Evolutionary conservation across 1,284 basidiomycete species (phyloP).

Genomic region (Tilletia horrida): DNA sequence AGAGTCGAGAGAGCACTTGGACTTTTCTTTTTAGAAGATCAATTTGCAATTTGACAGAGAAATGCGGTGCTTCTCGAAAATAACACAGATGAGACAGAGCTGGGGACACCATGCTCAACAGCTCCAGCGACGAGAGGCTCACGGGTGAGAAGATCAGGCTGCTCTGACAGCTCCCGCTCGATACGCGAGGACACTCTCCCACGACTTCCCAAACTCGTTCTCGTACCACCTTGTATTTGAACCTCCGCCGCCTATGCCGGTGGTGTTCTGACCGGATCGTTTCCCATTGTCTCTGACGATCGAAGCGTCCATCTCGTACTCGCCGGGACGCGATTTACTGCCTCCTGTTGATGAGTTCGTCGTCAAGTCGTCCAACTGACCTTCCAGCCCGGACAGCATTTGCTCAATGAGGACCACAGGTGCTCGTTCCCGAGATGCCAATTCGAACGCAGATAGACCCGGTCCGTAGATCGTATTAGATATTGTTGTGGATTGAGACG

Average conservation of each 20-base stretch:
- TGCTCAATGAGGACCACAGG: constrained; percentile 42
- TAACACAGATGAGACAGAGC: not conserved
- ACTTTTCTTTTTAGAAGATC: not conserved
- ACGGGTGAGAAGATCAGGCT: not conserved
- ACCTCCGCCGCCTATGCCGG: not conserved
- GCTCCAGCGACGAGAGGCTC: not conserved
- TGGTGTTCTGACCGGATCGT: not conserved
- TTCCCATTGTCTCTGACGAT: not conserved
- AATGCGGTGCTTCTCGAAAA: not conserved
- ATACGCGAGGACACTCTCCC: constrained; percentile 1
- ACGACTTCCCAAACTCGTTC: constrained; percentile 8
- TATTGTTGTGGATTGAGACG: constrained; percentile 9
- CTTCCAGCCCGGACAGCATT: constrained; percentile 44
- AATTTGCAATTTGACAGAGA: not conserved
- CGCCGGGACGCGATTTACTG: not conserved
- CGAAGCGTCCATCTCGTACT: not conserved
- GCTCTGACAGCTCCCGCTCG: not conserved
- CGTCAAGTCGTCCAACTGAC: constrained; percentile 36
- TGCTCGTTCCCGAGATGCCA: constrained; percentile 38
- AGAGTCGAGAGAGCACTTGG: not conserved
- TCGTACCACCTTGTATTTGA: constrained; percentile 10
- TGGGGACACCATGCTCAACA: not conserved
- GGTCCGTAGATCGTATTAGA: constrained; percentile 26
- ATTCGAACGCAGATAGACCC: constrained; percentile 39
- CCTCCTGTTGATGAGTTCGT: constrained; percentile 29